A percentile compares a stretch with the other conserved stretches of the same genome.
phyloP scores from a whole-genome alignment of 1,284 basidiomycete genomes.

The Ganoderma lingzhi region DNA sequence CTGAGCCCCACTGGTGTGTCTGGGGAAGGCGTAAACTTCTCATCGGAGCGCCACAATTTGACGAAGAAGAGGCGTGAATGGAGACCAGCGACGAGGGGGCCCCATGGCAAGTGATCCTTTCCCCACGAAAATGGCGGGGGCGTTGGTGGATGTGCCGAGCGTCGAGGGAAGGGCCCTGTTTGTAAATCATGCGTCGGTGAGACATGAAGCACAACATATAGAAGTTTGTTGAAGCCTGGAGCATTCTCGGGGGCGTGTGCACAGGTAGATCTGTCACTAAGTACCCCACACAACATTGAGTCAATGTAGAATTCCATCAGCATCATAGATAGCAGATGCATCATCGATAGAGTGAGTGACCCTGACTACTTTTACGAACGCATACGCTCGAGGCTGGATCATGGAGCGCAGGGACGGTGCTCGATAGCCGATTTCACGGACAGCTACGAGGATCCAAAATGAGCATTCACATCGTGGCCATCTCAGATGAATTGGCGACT shows the following conservation, averaged over 20 bases:
- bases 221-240: background rate
- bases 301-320: background rate
- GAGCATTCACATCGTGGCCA: background rate
- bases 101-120: background rate
- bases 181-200: background rate
- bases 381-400: background rate
- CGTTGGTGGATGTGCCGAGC: background rate
- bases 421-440: background rate
- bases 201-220: background rate
- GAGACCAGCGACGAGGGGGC: background rate
- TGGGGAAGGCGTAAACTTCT: background rate
- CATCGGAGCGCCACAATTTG: background rate
- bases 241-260: background rate
- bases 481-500: background rate
- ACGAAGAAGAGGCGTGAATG: constrained; percentile 5
- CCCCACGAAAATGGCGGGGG: background rate
- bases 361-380: background rate
- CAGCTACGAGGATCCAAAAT: constrained; percentile 2
- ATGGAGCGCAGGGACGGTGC: background rate
- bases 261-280: background rate
- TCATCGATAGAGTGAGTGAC: background rate
- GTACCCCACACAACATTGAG: background rate
- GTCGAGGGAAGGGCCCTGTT: constrained; percentile 1
- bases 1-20: background rate
- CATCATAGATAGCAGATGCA: background rate